Base-by-base conservation (phyloP, 2,329 filamentous ascomycete genomes). In the Pleoardoris graminearum region DNA sequence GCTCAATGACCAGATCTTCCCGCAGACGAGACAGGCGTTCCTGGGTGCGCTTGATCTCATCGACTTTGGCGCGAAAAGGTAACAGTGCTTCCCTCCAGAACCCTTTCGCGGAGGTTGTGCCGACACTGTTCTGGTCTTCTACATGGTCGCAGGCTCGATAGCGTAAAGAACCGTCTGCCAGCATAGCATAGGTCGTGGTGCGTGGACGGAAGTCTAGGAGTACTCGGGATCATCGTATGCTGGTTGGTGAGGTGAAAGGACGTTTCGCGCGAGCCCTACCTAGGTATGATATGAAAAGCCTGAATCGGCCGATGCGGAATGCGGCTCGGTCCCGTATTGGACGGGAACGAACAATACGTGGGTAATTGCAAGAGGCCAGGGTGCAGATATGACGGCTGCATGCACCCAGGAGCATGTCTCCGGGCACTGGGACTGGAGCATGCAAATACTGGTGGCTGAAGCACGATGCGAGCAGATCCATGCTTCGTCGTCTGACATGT, bases 1-100 rank as follows among this genome's bases (percentile, higher is more conserved):
- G 60, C 25, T 60, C 33, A 30, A 60, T 43, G 3, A 62, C 45
- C 19, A 62, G 27, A 4, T 51, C 21, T 29, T 54, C 43, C 21
- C 55, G 36, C 14, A 43, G n/a, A 3, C 25, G 36, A 1, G 50
- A 44, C 11, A 60, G 17, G 21, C 35, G 29, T 8, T 47, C 45
- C 22, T 62, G 58, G 2, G 19, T 16, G 1, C 37, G 25, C 7
- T 46, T 39, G 1, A 50, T 5, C n/a, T 54, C 36, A 4, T 50
- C 23, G 19, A 60, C 12, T 3, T 29, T 35, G n/a, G n/a, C n/a
- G 16, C 23, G 29, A 17, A 32, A 22, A 8, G 41, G 21, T 16
- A 7, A n/a, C 17, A 45, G 25, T 16, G 22, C 12, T 14, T 12
- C 19, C 29, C 35, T 6, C 21, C 10, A 10, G 7, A 14, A 4